Base-by-base conservation (phyloP, 2,329 filamentous ascomycete species). In the Hypoxylon sp. region DNA sequence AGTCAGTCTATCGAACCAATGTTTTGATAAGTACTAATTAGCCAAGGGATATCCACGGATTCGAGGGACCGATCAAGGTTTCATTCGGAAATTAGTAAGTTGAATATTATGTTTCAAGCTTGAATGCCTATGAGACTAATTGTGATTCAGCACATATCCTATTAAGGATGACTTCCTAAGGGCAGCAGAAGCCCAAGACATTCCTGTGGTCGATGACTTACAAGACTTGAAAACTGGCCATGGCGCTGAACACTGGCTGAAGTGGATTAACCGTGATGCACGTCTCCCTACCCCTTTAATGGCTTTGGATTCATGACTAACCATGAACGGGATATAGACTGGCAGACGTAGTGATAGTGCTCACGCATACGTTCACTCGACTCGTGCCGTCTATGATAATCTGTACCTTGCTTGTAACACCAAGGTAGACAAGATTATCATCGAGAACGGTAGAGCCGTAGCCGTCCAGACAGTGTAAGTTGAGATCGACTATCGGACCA, bases 101-200 rank as follows among this genome's bases (percentile, higher is more conserved):
- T 2, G 25, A 21, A 49, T 21, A 30, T 13, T 13, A 5, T 36
- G 13, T 14, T 52, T 28, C 48, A 28, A 55, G 67, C 52, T 75
- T 72, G 32, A 68, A 56, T 5, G 13, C 6, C 7, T n/a, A 36
- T 13, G 25, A 5, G 6, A 28, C 41, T 73, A 48, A 76, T 56
- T 5, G 5, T 2, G 1, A 3, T 45, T 2, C 30, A 81, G 83
- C 79, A 92, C 90, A 3, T 94, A 94, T 72, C 92, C 92, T 1
- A 89, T 94, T 79, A 93, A 91, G 85, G 90, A 94, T 56, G 92
- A 95, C 79, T 94, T 94, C 83, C 82, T 94, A 38, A 84, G 91
- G 19, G 90, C 91, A 14, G 83, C 87, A 2, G 91, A 93, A 74
- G 90, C 89, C 0, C 91, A 93, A 76, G 91, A 89, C 19, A 93